Percentiles rank a stretch among this genome's conserved stretches.
Evolutionary conservation across 345 rosid species (phyloP).

Genomic region (Corchorus capsularis): DNA sequence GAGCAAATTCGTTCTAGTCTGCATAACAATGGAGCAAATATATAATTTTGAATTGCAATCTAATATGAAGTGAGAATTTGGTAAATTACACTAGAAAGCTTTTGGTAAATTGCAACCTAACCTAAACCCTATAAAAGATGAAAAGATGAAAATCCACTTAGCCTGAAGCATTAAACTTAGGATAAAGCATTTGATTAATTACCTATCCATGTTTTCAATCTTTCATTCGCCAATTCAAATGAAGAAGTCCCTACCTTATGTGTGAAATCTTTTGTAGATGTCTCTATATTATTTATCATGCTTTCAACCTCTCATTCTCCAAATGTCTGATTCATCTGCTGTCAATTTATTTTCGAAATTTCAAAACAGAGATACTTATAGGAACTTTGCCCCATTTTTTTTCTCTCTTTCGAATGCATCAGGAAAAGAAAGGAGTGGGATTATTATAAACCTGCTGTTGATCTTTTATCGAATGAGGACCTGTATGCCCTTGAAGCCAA

Average conservation of each 20-base stretch:
- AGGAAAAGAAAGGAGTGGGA: slow-evolving; percentile 98
- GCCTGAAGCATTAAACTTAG: background rate
- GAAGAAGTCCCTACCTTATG: background rate
- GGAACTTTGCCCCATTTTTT: background rate
- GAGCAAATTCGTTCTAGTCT: background rate
- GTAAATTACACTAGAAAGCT: too few species aligned
- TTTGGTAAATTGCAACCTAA: too few species aligned
- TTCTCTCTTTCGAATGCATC: slow-evolving; percentile 26
- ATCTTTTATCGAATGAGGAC: slow-evolving; percentile 79
- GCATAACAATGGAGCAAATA: background rate
- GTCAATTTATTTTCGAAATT: slow-evolving; percentile 1
- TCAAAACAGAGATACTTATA: background rate
- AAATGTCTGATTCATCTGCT: background rate
- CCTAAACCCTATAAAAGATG: background rate
- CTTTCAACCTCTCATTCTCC: too few species aligned
- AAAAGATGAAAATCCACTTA: background rate
- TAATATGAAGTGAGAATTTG: too few species aligned
- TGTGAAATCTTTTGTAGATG: background rate
- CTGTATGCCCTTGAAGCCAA: slow-evolving; percentile 84
- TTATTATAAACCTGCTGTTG: slow-evolving; percentile 71
- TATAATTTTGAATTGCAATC: background rate
- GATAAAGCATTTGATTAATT: background rate
- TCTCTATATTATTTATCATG: too few species aligned
- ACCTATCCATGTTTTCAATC: background rate
- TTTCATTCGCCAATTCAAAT: background rate